Percentiles rank a stretch among this genome's conserved stretches.
These are phyloP conservation scores for Ogataea hybrid DNA, from an alignment of 1,139 yeast species.

Conservation along the genomic window DNA sequence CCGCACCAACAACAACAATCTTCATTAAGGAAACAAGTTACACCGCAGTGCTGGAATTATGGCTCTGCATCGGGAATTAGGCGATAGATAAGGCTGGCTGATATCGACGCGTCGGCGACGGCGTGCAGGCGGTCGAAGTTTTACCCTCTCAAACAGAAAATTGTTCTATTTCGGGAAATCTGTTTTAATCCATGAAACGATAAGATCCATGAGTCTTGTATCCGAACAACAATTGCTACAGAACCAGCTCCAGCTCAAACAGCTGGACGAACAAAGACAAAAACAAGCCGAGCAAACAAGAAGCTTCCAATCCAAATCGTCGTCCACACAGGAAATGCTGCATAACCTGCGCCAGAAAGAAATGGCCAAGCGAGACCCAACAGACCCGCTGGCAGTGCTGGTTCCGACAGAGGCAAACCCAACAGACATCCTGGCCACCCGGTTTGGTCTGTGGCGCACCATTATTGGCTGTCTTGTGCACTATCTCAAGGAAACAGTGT, in stretches of 20 bases:
- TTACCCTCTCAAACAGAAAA: conserved; percentile 12
- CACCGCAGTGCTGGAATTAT: too few species aligned
- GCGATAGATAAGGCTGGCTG: background rate
- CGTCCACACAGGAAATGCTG: conserved; percentile 27
- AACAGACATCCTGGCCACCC: conserved; percentile 77
- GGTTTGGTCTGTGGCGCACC: conserved; percentile 86
- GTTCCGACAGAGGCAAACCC: conserved; percentile 66
- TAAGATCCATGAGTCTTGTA: conserved; percentile 29
- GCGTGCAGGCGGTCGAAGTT: background rate
- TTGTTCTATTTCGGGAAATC: conserved; percentile 7
- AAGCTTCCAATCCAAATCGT: conserved; percentile 32
- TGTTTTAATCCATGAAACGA: conserved; percentile 9
- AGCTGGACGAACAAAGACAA: conserved; percentile 37
- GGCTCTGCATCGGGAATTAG: background rate
- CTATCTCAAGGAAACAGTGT: conserved; percentile 76
- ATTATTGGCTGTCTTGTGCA: conserved; percentile 71
- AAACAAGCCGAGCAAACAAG: conserved; percentile 36
- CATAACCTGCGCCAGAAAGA: conserved; percentile 23
- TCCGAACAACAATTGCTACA: conserved; percentile 34
- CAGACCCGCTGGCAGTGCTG: conserved; percentile 42
- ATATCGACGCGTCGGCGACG: background rate
- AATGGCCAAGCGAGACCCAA: conserved; percentile 33
- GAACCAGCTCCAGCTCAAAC: conserved; percentile 33
- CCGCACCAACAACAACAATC: conserved; percentile 24
- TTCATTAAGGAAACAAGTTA: conserved; percentile 1